These are phyloP conservation scores for Pancytospora philotis DNA, from an alignment of 371 early-diverging fungal species.

Conservation along the genomic window DNA sequence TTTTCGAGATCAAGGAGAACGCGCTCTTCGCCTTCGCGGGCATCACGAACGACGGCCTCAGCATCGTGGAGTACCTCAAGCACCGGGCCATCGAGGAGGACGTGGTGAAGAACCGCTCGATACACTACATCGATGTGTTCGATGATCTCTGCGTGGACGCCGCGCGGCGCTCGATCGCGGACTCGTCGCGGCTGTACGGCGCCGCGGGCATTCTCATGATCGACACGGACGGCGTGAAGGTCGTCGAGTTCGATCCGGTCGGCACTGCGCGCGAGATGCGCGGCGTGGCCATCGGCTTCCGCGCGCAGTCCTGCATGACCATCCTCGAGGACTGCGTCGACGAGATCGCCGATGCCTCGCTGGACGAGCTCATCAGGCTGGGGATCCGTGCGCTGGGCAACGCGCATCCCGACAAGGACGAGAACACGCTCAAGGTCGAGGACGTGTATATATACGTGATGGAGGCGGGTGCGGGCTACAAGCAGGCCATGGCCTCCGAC, in stretches of 20 bases:
- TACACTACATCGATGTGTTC: slow-evolving; percentile 47
- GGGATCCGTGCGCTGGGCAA: slow-evolving; percentile 56
- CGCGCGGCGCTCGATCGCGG: slow-evolving; percentile 22
- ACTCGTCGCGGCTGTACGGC: slow-evolving; percentile 50
- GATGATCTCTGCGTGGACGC: slow-evolving; percentile 41
- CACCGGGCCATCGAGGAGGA: slow-evolving; percentile 45
- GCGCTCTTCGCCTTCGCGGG: slow-evolving; percentile 58
- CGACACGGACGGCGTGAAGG: slow-evolving; percentile 46
- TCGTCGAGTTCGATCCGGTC: slow-evolving; percentile 54
- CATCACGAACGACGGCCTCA: slow-evolving; percentile 59
- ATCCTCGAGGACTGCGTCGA: slow-evolving; percentile 50
- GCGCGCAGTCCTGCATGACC: slow-evolving; percentile 59
- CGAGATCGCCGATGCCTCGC: slow-evolving; percentile 25
- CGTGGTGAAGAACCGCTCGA: slow-evolving; percentile 35
- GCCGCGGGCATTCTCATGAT: slow-evolving; percentile 50
- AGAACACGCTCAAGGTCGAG: slow-evolving; percentile 16
- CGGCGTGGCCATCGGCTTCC: slow-evolving; percentile 55
- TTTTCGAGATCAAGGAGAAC: slow-evolving; percentile 43
- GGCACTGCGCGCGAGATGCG: slow-evolving; percentile 38
- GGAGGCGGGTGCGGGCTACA: slow-evolving; percentile 9
- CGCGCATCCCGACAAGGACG: slow-evolving; percentile 47
- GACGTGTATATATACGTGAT: slow-evolving; percentile 46
- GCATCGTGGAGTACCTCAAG: slow-evolving; percentile 53
- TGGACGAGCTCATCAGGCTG: slow-evolving; percentile 44
- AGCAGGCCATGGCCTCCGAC: slow-evolving; percentile 11